Base-by-base conservation (phyloP, 2,329 filamentous ascomycete genomes). In the Xylariales sp. region DNA sequence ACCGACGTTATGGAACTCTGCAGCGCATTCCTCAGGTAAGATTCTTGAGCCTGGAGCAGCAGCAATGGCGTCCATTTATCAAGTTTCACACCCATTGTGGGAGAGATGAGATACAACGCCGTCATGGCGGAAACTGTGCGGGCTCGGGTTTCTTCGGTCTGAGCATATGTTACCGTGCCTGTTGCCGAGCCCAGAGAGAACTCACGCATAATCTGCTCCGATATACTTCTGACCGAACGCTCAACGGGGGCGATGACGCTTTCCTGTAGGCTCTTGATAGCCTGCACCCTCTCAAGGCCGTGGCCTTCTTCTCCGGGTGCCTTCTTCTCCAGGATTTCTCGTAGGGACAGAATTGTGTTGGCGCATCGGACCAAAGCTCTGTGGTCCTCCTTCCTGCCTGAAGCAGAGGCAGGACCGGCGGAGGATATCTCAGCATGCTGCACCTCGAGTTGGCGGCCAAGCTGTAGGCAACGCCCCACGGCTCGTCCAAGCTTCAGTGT, bases 381-480 rank as follows among this genome's bases (percentile, higher is more conserved):
- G 51, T 90, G 83, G 47, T 93, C 87, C 49, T 88, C 83, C 45
- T 77, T 80, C 40, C 67, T 72, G 19, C 56, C 59, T 2, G 61
- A 44, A 42, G 49, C 49, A 20, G 48, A 54, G 37, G 43, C 67
- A 58, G 51, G 31, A 43, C 47, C 46, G 37, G 60, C 18, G 3
- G 69, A 65, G 3, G 69, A 72, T 5, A 87, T 67, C 59, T 95
- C 89, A 0, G 77, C 69, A 54, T 94, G 76, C 58, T 95, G 86
- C n/a, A 85, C 76, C 57, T 97, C 88, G 10, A 98, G 74, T 64
- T 95, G 88, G 30, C 90, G 72, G 1, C 88, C 89, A 3, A 97
- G 69, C 53, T 85, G 83, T 29, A 97, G 69, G 54, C 85, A 90
- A 36, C 91, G 73, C 29, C 79, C 81, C 11, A 95, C 85, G 0